These are phyloP conservation scores for Arachnomyces sp. DNA, from an alignment of 2,329 filamentous ascomycete genomes.

Conservation along the genomic window DNA sequence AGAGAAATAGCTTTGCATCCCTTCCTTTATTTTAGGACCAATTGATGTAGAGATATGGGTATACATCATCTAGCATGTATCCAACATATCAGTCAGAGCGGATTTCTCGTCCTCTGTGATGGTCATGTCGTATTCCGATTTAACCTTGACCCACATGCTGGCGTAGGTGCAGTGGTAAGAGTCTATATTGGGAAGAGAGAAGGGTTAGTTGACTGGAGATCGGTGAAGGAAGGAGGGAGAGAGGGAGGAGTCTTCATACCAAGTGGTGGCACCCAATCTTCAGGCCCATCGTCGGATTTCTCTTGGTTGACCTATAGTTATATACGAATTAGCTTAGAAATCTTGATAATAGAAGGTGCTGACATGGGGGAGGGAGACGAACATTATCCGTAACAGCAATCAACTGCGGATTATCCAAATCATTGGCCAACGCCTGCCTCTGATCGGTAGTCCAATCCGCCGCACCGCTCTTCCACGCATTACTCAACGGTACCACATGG, in stretches of 20 bases:
- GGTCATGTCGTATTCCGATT: slow-evolving; percentile 61
- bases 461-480: slow-evolving; percentile 75
- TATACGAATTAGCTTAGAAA: background rate
- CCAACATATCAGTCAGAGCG: slow-evolving; percentile 58
- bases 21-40: background rate
- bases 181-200: slow-evolving; percentile 18
- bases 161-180: slow-evolving; percentile 74
- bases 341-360: background rate
- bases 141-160: slow-evolving; percentile 69
- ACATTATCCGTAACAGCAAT: slow-evolving; percentile 68
- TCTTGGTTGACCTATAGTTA: slow-evolving; percentile 50
- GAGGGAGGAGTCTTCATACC: slow-evolving; percentile 27
- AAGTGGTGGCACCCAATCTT: slow-evolving; percentile 67
- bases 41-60: background rate
- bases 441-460: slow-evolving; percentile 61
- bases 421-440: slow-evolving; percentile 67
- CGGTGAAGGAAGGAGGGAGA: background rate
- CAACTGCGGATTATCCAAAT: slow-evolving; percentile 66
- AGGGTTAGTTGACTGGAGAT: background rate
- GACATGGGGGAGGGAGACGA: background rate
- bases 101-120: slow-evolving; percentile 66
- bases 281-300: slow-evolving; percentile 68
- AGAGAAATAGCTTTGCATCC: background rate
- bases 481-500: slow-evolving; percentile 72
- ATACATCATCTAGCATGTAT: slow-evolving; percentile 47